Base-by-base conservation (phyloP, 768 basidiomycete species). In the Pisolithus sp. region DNA sequence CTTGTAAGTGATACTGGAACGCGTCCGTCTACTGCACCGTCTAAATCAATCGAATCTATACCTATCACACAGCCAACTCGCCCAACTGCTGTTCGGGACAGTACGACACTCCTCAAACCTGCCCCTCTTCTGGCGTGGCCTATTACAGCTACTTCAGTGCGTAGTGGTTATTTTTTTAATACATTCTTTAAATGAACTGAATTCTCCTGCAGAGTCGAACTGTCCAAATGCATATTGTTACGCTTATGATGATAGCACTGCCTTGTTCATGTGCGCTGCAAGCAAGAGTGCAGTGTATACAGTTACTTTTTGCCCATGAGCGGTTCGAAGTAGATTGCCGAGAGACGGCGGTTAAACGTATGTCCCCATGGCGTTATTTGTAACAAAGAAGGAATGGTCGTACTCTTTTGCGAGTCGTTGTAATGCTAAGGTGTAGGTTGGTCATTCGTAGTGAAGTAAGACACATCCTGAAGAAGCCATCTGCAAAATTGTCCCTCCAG, bases 31-130 rank as follows among this genome's bases (percentile, higher is more conserved):
- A 10, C 37, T 48, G 15, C 12, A 4, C 34, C 13, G 23, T 20
- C 17, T 45, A 5, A 26, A 45, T 6, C 8, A 13, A 45, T 17
- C 4, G 13, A 45, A 13, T 18, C 15, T 4, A 46, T 24, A 37
- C 28, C 42, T 21, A 42, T 43, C 40, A 13, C 26, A 9, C 49
- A 76, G 78, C 55, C 28, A 74, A 83, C 67, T 80, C 79, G 23
- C 65, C 72, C 9, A 81, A 82, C 60, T 83, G 82, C 64, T 85
- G 83, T 70, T 74, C 76, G 20, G 82, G 82, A 6, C 59, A 55
- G 23, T 68, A 73, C 66, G 68, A 62, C 64, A 80, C 77, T 9
- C 71, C 77, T 2, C 64, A 60, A 13, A 82, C 79, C 0, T 83
- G 81, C 65, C 80, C 80, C 12, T 53, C 66, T 5, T 74, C 74